Conservation (phyloP, 139 green algal species). For the Nannochloris sp. region DNA sequence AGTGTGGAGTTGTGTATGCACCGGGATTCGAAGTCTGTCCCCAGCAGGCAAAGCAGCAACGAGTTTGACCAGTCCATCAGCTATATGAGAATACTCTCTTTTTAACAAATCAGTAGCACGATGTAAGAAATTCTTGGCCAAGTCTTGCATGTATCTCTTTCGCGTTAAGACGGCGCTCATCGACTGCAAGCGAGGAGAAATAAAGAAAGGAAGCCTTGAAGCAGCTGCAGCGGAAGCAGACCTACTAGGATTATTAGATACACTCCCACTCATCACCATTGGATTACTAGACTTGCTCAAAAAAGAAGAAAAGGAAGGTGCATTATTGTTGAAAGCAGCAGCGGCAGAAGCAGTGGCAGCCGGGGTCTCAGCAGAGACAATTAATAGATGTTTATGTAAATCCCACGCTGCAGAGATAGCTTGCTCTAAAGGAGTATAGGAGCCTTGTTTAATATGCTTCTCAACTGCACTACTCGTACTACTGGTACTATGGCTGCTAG, state of each 20-base stretch:
- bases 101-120: constrained; percentile 2
- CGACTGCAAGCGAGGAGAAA: not conserved
- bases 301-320: no score
- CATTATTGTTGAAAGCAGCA: no score
- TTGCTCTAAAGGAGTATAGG: no score
- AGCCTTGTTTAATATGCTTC: no score
- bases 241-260: no score
- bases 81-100: constrained; percentile 11
- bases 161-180: not conserved
- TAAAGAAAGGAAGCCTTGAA: no score
- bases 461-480: not conserved
- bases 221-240: no score
- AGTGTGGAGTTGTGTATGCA: constrained; percentile 9
- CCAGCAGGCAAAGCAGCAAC: not conserved
- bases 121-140: not conserved
- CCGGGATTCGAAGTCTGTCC: constrained; percentile 8
- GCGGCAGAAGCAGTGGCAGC: no score
- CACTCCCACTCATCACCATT: no score
- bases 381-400: constrained; percentile 16
- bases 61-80: constrained; percentile 1
- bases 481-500: not conserved
- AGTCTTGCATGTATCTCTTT: not conserved
- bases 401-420: constrained; percentile 27
- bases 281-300: no score
- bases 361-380: not conserved